phyloP scores from a whole-genome alignment of 768 basidiomycete genomes.

The Suillus paluster region DNA sequence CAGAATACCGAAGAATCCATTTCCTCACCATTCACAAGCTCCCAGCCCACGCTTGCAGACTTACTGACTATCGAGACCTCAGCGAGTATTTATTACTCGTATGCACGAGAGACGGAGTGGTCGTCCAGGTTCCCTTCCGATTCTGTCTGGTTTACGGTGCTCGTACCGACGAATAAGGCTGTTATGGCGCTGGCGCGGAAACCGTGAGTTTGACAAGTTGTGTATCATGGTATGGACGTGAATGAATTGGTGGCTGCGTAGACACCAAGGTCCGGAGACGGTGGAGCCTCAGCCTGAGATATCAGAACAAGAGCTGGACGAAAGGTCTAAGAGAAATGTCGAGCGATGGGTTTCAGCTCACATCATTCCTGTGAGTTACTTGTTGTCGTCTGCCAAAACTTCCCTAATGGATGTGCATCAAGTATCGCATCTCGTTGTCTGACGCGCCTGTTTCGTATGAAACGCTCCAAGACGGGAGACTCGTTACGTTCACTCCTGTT shows the following conservation, averaged over 20 bases:
- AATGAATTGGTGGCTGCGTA: slow-evolving; percentile 27
- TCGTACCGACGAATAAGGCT: slow-evolving; percentile 89
- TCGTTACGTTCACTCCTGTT: slow-evolving; percentile 55
- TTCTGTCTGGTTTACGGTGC: slow-evolving; percentile 51
- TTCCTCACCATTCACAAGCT: slow-evolving; percentile 43
- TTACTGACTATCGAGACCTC: slow-evolving; percentile 76
- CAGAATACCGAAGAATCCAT: slow-evolving; percentile 19
- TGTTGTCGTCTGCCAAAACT: background rate
- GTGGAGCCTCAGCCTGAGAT: slow-evolving; percentile 54
- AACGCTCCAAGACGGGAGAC: slow-evolving; percentile 64
- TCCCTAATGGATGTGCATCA: background rate
- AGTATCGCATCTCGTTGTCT: slow-evolving; percentile 53
- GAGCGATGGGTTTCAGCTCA: slow-evolving; percentile 83
- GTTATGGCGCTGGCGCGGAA: slow-evolving; percentile 81
- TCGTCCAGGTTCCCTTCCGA: slow-evolving; percentile 49
- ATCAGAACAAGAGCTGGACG: slow-evolving; percentile 69
- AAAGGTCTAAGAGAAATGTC: slow-evolving; percentile 64
- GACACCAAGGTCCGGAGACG: slow-evolving; percentile 60
- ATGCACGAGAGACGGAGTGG: slow-evolving; percentile 73
- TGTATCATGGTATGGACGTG: background rate
- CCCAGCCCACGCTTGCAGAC: slow-evolving; percentile 68
- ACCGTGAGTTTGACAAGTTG: slow-evolving; percentile 62
- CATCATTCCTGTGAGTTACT: slow-evolving; percentile 72
- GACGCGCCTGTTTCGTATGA: slow-evolving; percentile 43
- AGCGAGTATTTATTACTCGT: slow-evolving; percentile 83